These are phyloP conservation scores for Blastobotrys buckinghamii DNA, from an alignment of 1,139 yeast species.

Conservation along the genomic window DNA sequence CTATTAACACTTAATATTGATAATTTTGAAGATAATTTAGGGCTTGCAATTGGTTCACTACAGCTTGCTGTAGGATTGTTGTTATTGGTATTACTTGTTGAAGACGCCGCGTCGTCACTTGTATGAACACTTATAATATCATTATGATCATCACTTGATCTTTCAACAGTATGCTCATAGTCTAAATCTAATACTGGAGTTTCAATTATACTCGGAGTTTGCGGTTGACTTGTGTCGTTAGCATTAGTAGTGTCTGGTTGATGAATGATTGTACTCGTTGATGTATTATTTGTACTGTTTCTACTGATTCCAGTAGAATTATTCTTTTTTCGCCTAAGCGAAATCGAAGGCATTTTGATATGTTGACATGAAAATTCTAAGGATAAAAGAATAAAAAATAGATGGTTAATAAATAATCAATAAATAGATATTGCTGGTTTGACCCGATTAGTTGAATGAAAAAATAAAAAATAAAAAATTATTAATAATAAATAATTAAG, in stretches of 20 bases:
- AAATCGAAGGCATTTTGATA: constrained; percentile 17
- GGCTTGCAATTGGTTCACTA: neutral
- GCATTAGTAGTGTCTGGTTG: neutral
- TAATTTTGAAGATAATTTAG: neutral
- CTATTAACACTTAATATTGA: neutral
- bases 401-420: too few species aligned
- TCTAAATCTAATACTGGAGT: neutral
- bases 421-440: too few species aligned
- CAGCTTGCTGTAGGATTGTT: neutral
- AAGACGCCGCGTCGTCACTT: neutral
- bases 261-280: neutral
- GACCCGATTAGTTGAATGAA: too few species aligned
- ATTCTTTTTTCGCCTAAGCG: constrained; percentile 18
- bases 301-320: neutral
- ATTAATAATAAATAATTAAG: too few species aligned
- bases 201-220: constrained; percentile 2
- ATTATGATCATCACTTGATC: neutral
- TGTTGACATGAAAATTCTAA: neutral
- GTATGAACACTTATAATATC: neutral
- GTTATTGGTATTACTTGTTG: neutral
- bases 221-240: neutral
- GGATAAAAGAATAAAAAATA: too few species aligned
- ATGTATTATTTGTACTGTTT: neutral
- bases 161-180: neutral
- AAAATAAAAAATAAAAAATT: too few species aligned